Percentiles rank a stretch among this genome's conserved stretches.
Evolutionary conservation across 495 filamentous ascomycete species (phyloP).

Genomic region (Lasiosphaeria miniovina): DNA sequence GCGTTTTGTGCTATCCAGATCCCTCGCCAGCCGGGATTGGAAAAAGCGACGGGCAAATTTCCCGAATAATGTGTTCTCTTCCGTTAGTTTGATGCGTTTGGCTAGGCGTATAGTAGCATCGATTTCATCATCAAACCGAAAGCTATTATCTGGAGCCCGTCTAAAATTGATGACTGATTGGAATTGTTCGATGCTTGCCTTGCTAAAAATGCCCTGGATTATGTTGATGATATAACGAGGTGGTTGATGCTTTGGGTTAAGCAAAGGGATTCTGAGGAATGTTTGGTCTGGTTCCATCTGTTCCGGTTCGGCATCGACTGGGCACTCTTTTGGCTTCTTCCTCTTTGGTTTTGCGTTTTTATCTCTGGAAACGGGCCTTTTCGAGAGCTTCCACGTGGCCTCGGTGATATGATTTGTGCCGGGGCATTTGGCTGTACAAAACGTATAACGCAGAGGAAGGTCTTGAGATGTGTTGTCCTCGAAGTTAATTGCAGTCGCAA

Average conservation of each 20-base stretch:
- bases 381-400: background rate
- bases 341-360: background rate
- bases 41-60: background rate
- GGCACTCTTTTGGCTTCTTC: background rate
- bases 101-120: background rate
- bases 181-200: background rate
- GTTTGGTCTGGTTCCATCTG: background rate
- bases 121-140: background rate
- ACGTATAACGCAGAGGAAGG: background rate
- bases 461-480: background rate
- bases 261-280: background rate
- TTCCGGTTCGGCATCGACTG: background rate
- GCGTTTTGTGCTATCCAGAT: background rate
- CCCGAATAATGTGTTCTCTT: background rate
- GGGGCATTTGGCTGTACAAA: background rate
- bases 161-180: background rate
- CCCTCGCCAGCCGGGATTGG: background rate
- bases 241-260: background rate
- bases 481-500: constrained; percentile 1
- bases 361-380: background rate
- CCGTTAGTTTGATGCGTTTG: background rate
- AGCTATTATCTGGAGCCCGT: background rate
- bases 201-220: background rate
- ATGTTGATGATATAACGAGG: background rate
- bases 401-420: background rate